Evolutionary conservation across 805 yeast species (phyloP).

Genomic region (Isabelozyma heimii): DNA sequence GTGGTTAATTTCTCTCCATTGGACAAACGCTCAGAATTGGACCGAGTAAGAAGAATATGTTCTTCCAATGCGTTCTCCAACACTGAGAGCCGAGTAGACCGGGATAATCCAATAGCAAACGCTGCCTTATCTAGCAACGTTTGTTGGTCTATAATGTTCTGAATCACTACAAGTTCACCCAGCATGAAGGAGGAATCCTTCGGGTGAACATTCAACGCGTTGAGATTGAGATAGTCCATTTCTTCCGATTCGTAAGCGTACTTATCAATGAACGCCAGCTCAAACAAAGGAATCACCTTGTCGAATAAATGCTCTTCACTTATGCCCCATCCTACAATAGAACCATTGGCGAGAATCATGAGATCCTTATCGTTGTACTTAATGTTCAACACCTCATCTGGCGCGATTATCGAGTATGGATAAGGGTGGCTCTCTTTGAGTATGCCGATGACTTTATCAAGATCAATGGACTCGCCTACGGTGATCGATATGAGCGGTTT

Average conservation of each 20-base stretch:
- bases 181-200: constrained; percentile 41
- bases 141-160: constrained; percentile 44
- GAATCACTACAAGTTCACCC: constrained; percentile 72
- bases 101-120: constrained; percentile 80
- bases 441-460: constrained; percentile 42
- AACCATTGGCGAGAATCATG: constrained; percentile 71
- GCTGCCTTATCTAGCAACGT: constrained; percentile 77
- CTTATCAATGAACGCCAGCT: constrained; percentile 39
- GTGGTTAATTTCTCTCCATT: constrained; percentile 47
- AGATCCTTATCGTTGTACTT: constrained; percentile 46
- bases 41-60: constrained; percentile 60
- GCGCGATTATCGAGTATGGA: constrained; percentile 35
- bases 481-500: constrained; percentile 68
- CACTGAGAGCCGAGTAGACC: constrained; percentile 83
- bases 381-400: constrained; percentile 66
- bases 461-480: constrained; percentile 67
- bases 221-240: constrained; percentile 67
- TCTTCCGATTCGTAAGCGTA: constrained; percentile 74
- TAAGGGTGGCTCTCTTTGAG: constrained; percentile 13
- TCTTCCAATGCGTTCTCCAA: constrained; percentile 71
- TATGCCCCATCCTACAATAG: constrained; percentile 82
- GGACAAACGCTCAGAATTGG: constrained; percentile 64
- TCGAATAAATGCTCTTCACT: constrained; percentile 50
- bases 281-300: constrained; percentile 52
- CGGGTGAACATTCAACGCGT: constrained; percentile 12